These are phyloP conservation scores for Alternaria ethzedia DNA, from an alignment of 2,329 filamentous ascomycete species.

Conservation along the genomic window DNA sequence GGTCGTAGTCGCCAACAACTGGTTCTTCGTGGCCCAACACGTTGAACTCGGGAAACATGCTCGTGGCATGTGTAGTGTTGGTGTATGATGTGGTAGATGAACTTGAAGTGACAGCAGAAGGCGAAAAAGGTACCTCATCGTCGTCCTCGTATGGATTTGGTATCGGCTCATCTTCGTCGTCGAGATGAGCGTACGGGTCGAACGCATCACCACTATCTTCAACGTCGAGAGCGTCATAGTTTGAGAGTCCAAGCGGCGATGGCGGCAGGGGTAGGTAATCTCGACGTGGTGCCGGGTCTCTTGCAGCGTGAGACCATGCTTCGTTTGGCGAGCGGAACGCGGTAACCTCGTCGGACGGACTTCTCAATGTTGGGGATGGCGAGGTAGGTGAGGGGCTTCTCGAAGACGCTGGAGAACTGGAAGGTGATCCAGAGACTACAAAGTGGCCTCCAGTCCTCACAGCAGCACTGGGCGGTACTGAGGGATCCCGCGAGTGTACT, in stretches of 20 bases:
- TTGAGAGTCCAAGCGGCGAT: constrained; percentile 50
- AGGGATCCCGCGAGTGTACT: constrained; percentile 18
- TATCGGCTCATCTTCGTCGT: constrained; percentile 34
- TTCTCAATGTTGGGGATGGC: constrained; percentile 12
- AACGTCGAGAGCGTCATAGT: constrained; percentile 52
- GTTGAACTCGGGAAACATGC: constrained; percentile 27
- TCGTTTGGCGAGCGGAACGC: constrained; percentile 42
- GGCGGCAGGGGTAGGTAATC: constrained; percentile 45
- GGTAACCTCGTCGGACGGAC: constrained; percentile 1
- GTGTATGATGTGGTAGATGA: constrained; percentile 10
- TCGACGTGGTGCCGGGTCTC: constrained; percentile 23
- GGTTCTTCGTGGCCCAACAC: constrained; percentile 28
- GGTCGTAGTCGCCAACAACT: constrained; percentile 34
- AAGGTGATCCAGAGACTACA: constrained; percentile 22
- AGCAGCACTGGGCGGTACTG: constrained; percentile 21
- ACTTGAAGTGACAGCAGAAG: constrained; percentile 15
- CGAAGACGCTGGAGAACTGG: constrained; percentile 21
- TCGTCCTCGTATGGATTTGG: constrained; percentile 16
- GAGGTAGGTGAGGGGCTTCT: constrained; percentile 29
- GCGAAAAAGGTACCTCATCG: constrained; percentile 21
- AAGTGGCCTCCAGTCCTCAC: constrained; percentile 21
- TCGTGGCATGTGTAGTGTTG: constrained; percentile 5
- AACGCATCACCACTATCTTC: constrained; percentile 39
- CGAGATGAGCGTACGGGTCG: constrained; percentile 38
- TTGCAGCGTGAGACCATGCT: constrained; percentile 33